phyloP scores from a whole-genome alignment of 441 rosid species.

The Populus hybrid region DNA sequence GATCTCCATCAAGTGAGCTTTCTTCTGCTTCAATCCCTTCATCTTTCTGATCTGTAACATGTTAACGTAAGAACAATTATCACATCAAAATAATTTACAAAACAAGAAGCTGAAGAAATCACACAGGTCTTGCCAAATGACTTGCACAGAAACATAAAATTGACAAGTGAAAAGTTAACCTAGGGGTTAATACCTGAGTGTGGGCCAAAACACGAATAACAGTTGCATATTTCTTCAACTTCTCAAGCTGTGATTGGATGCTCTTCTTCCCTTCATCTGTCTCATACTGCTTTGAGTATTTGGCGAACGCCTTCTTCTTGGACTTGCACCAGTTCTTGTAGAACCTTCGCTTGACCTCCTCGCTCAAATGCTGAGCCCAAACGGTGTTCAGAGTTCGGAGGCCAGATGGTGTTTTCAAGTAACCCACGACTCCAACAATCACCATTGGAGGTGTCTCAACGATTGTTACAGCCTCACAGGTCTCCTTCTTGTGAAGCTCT shows the following conservation, averaged over 20 bases:
- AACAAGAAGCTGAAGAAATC: not conserved
- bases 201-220: conserved; percentile 86
- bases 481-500: conserved; percentile 98
- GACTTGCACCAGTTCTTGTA: conserved; percentile 95
- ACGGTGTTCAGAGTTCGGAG: conserved; percentile 77
- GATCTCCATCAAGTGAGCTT: conserved; percentile 88
- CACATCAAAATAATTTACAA: not conserved
- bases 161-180: not conserved
- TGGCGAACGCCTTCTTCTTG: conserved; percentile 86
- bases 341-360: conserved; percentile 82
- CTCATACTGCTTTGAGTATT: conserved; percentile 62
- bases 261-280: conserved; percentile 76
- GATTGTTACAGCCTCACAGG: conserved; percentile 88
- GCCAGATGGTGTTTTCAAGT: conserved; percentile 81
- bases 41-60: conserved; percentile 76
- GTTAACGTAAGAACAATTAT: not conserved
- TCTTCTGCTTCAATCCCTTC: conserved; percentile 96
- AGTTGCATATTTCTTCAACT: conserved; percentile 74
- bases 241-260: conserved; percentile 70
- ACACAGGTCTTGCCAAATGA: not conserved
- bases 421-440: conserved; percentile 83
- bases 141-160: not conserved
- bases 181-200: conserved; percentile 56
- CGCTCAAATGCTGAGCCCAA: conserved; percentile 95
- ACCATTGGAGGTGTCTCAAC: conserved; percentile 90